Evolutionary conservation across 2,329 filamentous ascomycete genomes (phyloP).

Genomic region (Gaeumannomyces sp.): DNA sequence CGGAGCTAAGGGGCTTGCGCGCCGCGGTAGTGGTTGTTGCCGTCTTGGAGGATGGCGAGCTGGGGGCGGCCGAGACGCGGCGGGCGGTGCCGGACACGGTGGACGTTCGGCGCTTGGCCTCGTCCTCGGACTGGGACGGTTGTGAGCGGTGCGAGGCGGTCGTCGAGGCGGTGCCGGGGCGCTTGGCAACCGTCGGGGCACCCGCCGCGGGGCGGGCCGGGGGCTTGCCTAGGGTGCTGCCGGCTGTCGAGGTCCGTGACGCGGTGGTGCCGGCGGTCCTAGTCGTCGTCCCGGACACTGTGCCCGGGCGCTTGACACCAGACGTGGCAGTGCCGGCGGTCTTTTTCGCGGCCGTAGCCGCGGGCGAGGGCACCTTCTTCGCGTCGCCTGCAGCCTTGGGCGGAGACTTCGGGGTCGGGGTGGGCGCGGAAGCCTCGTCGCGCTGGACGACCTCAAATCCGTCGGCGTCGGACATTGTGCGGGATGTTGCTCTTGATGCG

Average conservation of each 20-base stretch:
- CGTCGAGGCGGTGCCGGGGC: slow-evolving; percentile 24
- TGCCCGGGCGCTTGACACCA: slow-evolving; percentile 15
- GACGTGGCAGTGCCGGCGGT: slow-evolving; percentile 14
- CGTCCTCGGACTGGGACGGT: slow-evolving; percentile 30
- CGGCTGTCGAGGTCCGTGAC: slow-evolving; percentile 20
- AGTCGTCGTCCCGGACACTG: slow-evolving; percentile 20
- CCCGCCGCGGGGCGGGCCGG: slow-evolving; percentile 23
- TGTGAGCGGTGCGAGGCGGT: slow-evolving; percentile 26
- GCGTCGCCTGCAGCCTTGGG: slow-evolving; percentile 11
- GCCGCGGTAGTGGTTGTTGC: slow-evolving; percentile 26
- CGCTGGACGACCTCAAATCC: slow-evolving; percentile 24
- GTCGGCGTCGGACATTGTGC: slow-evolving; percentile 29
- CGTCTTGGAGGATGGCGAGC: slow-evolving; percentile 21
- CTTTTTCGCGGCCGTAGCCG: slow-evolving; percentile 19
- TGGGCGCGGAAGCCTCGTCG: slow-evolving; percentile 18
- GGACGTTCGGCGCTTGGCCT: slow-evolving; percentile 26
- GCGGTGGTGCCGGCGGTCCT: slow-evolving; percentile 24
- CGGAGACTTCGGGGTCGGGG: slow-evolving; percentile 18
- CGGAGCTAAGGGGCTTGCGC: slow-evolving; percentile 29
- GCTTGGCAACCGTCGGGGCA: slow-evolving; percentile 21
- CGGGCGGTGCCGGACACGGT: slow-evolving; percentile 20
- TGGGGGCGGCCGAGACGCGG: slow-evolving; percentile 26
- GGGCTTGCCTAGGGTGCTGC: slow-evolving; percentile 24
- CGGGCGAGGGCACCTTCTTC: slow-evolving; percentile 3
- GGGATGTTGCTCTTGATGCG: neutral